These are phyloP conservation scores for Solanum sitiens DNA, from an alignment of 257 asterid genomes.

Conservation along the genomic window DNA sequence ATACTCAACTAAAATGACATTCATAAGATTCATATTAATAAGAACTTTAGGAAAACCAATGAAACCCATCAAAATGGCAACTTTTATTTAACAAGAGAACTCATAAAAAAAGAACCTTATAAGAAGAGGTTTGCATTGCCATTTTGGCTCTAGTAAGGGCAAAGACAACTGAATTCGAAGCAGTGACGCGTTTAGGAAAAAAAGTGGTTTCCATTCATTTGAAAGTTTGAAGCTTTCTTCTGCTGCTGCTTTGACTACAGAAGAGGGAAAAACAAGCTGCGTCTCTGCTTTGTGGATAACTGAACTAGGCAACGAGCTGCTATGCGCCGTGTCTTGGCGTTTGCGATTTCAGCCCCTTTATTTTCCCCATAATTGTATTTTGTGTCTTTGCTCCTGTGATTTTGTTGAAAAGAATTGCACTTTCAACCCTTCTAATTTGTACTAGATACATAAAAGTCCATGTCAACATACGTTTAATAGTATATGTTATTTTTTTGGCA, in stretches of 20 bases:
- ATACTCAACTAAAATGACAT: background rate
- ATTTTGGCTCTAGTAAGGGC: slow-evolving; percentile 27
- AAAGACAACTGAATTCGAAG: slow-evolving; percentile 10
- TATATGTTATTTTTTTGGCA: too few species aligned
- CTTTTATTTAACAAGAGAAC: background rate
- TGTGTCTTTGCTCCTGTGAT: background rate
- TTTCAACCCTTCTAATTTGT: background rate
- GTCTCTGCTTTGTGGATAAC: slow-evolving; percentile 8
- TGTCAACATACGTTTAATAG: background rate
- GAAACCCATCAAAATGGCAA: background rate
- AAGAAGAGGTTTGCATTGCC: slow-evolving; percentile 58
- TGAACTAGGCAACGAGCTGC: background rate
- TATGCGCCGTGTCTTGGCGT: background rate
- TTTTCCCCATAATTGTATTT: background rate
- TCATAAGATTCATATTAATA: background rate
- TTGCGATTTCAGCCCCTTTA: background rate
- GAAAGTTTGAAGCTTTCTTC: background rate
- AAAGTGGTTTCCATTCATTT: slow-evolving; percentile 25
- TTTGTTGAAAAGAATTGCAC: background rate
- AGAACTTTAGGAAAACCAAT: background rate
- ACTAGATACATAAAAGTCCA: background rate
- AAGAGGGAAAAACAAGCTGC: background rate
- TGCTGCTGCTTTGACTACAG: background rate
- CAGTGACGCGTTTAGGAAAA: slow-evolving; percentile 17
- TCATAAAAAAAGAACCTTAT: slow-evolving; percentile 30